Conservation (phyloP, 495 filamentous ascomycete genomes). For the Aspergillus sclerotioniger region DNA sequence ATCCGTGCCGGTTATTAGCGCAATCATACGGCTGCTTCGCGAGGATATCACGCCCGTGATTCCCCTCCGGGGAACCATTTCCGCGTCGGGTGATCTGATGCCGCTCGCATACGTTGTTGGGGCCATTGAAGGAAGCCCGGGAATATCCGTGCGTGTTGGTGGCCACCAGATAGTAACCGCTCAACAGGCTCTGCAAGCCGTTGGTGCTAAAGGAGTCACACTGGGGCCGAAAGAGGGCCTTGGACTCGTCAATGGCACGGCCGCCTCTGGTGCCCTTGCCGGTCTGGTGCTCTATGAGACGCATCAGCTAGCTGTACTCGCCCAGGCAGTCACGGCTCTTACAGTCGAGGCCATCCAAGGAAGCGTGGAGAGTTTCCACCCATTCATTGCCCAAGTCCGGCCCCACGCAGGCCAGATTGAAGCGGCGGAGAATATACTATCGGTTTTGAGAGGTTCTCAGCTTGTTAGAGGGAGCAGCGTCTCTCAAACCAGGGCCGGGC, state of each 20-base stretch:
- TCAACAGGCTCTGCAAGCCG: constrained; percentile 4
- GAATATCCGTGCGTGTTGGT: constrained; percentile 11
- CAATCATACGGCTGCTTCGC: constrained; percentile 42
- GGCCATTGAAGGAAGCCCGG: constrained; percentile 53
- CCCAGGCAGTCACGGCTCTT: constrained; percentile 53
- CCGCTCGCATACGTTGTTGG: constrained; percentile 59
- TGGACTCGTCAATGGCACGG: constrained; percentile 63
- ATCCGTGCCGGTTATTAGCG: constrained; percentile 42
- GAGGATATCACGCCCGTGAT: constrained; percentile 49
- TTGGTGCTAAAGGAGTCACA: not conserved
- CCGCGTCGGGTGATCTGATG: constrained; percentile 58
- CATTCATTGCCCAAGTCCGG: constrained; percentile 54
- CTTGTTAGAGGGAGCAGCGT: constrained; percentile 11
- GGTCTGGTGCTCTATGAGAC: constrained; percentile 54
- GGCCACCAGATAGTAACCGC: not conserved
- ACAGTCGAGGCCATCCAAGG: constrained; percentile 45
- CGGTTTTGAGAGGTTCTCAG: constrained; percentile 41
- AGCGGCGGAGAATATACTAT: constrained; percentile 49
- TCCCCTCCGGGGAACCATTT: constrained; percentile 57
- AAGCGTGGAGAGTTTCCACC: constrained; percentile 51
- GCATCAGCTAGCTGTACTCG: constrained; percentile 52
- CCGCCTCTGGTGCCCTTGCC: constrained; percentile 50
- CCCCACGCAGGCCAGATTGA: constrained; percentile 62
- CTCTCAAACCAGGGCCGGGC: constrained; percentile 8
- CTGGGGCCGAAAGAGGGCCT: constrained; percentile 51